Base-by-base conservation (phyloP, 441 rosid species). In the Sinapis alba region DNA sequence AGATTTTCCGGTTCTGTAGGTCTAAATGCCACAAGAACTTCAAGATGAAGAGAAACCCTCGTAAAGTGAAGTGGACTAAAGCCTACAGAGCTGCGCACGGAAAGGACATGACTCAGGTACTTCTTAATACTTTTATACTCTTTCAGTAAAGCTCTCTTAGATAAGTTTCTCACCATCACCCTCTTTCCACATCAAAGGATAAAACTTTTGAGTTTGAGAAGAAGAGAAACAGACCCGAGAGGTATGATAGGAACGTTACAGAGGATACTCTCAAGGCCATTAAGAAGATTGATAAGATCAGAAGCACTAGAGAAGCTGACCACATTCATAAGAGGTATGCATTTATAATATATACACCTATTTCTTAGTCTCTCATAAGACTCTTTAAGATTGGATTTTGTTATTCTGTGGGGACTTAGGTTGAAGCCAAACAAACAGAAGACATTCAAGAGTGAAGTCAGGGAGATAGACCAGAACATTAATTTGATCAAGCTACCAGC, bases 31-130 rank as follows among this genome's bases (percentile, higher is more conserved):
- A 95, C 82, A 93, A 93, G 80, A 95, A 95, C 80, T 95, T 95
- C 73, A 93, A 91, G 83, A 93, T 95, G 99, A 95, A 95, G 90
- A 93, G 98, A 72, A 95, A 93, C 80, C 99, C 97, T 1, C 91
- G 95, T 43, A 93, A 93, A 74, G 95, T 93, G 2, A 91, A 91
- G 80, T 95, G 98, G 98, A 91, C 97, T 57, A 95, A 95, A 87
- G 97, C 97, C 67, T 95, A 83, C 45, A 86, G 99, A 82, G 85
- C 89, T 1, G 68, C 89, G 70, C 97, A 85, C 7, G 97, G 97
- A 9, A 95, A 95, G 82, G 99, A 95, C 79, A 93, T 95, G 99
- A 91, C 99, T 38, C 88, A 88, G 92, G 99, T 93, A 34, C 18
- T 18, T 38, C 15, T 18, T 38, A 1, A 11, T 19, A 7, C 11